These are phyloP conservation scores for Oryza coarctata DNA, from an alignment of 176 grass and related monocot species.

Conservation along the genomic window DNA sequence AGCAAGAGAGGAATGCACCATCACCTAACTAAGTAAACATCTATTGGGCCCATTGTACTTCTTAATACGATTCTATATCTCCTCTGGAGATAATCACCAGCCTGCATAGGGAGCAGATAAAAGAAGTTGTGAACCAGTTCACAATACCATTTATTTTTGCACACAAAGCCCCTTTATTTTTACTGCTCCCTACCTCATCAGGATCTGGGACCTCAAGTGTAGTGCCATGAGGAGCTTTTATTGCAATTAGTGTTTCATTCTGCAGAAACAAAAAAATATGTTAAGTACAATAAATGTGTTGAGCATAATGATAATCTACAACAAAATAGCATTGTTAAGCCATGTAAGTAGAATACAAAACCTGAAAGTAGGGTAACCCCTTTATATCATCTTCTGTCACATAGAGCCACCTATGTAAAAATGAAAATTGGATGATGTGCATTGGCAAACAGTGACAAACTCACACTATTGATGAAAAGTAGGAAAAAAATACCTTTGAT, in stretches of 20 bases:
- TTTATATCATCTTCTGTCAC: constrained; percentile 99
- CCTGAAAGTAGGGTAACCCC: constrained; percentile 92
- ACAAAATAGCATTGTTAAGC: constrained; percentile 7
- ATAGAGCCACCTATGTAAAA: constrained; percentile 81
- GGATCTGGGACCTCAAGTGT: constrained; percentile 97
- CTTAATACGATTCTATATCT: constrained; percentile 97
- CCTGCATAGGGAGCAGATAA: constrained; percentile 50
- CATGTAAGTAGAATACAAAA: constrained; percentile 41
- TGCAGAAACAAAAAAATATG: constrained; percentile 37
- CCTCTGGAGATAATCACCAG: constrained; percentile 93
- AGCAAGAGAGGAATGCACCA: constrained; percentile 26
- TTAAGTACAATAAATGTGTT: not conserved
- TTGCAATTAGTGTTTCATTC: constrained; percentile 97
- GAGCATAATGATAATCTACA: not conserved
- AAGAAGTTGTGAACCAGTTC: not conserved
- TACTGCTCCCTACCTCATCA: constrained; percentile 67
- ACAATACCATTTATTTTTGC: not conserved
- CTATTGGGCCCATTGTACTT: constrained; percentile 97
- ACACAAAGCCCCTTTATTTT: constrained; percentile 13
- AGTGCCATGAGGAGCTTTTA: constrained; percentile 98
- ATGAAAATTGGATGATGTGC: constrained; percentile 8
- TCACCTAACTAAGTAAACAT: constrained; percentile 99
- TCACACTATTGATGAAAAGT: constrained; percentile 18
- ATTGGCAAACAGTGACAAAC: constrained; percentile 16
- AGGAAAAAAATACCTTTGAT: constrained; percentile 66